Base-by-base conservation (phyloP, 345 rosid species). In the Rhodamnia rubescens region DNA sequence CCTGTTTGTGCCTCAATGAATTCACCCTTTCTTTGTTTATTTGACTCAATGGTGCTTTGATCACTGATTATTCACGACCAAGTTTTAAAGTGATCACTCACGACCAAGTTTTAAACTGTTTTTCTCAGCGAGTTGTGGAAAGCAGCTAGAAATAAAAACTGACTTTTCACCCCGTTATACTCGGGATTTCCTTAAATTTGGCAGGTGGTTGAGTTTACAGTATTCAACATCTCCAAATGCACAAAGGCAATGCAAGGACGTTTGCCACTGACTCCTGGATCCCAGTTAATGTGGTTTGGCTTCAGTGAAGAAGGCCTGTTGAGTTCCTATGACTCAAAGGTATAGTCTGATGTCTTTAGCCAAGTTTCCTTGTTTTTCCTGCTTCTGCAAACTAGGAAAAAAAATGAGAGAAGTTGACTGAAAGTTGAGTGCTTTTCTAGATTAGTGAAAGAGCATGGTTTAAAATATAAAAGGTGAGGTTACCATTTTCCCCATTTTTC, bases 321-420 rank as follows among this genome's bases (percentile, higher is more conserved):
- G 89, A 94, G 97, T 89, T 91, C 93, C 75, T 96, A 88, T 86
- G 99, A 97, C 87, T 95, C 99, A 26, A 92, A 93, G 99, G 99
- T 96, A 85, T 74, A 49, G 44, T 88, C 44, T 51, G 82, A 74
- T 83, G 20, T 87, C 84, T 54, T 85, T 6, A 50, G 26, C 74
- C 59, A 82, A 13, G 51, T 21, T 44, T 85, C 5, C 0, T 40
- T 40, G 53, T 9, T 74, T 14, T 52, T 51, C 82, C 9, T 64
- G 18, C 86, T 36, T 61, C 52, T 69, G 58, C 26, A 8, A 82
- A 82, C 47, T 0, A 29, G 42, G 40, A 51, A 51, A 32, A 1
- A 82, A 53, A 51, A 78, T 10, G 36, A 82, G 58, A 27, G 42
- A 82, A 40, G 42, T n/a, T 9, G 5, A 11, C 36, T 29, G 5